phyloP scores from a whole-genome alignment of 495 filamentous ascomycete species.

The Talaromyces nanjingensis region DNA sequence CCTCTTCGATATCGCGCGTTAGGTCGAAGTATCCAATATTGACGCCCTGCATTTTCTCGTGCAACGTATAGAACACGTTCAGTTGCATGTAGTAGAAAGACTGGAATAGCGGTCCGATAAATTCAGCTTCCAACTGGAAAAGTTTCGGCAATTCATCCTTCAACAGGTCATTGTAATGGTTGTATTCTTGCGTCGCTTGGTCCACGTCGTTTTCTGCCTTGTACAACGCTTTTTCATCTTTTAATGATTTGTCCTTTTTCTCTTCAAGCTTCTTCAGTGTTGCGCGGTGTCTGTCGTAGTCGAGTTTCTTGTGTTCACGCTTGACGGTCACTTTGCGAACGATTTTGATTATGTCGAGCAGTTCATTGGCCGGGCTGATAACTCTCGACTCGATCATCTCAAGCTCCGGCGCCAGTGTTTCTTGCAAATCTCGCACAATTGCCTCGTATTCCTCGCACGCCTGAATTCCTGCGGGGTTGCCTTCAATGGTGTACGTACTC shows the following conservation, averaged over 20 bases:
- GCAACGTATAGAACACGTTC: slow-evolving; percentile 98
- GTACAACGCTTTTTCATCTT: slow-evolving; percentile 96
- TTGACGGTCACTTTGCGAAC: slow-evolving; percentile 85
- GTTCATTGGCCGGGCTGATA: slow-evolving; percentile 88
- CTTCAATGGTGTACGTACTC: slow-evolving; percentile 68
- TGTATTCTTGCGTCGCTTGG: slow-evolving; percentile 87
- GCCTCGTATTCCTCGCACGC: slow-evolving; percentile 96
- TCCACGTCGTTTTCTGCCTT: slow-evolving; percentile 92
- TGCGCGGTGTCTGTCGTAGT: slow-evolving; percentile 81
- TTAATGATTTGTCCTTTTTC: slow-evolving; percentile 92
- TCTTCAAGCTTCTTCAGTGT: slow-evolving; percentile 90
- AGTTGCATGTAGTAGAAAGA: slow-evolving; percentile 99
- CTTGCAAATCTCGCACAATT: slow-evolving; percentile 85
- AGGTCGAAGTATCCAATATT: slow-evolving; percentile 98
- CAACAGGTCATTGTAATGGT: slow-evolving; percentile 93
- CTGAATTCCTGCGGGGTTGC: slow-evolving; percentile 87
- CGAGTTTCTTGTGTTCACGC: slow-evolving; percentile 94
- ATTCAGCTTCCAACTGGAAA: slow-evolving; percentile 88
- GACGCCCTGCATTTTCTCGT: slow-evolving; percentile 94
- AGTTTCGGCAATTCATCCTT: slow-evolving; percentile 94
- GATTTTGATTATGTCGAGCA: slow-evolving; percentile 90
- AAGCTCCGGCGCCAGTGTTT: slow-evolving; percentile 80
- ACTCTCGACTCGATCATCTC: slow-evolving; percentile 96
- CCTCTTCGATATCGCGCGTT: slow-evolving; percentile 79
- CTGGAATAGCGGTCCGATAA: slow-evolving; percentile 96